Evolutionary conservation across 768 basidiomycete genomes (phyloP), one percentile per base, ranked within the genome.

Genomic region (Solioccasus polychromus): DNA sequence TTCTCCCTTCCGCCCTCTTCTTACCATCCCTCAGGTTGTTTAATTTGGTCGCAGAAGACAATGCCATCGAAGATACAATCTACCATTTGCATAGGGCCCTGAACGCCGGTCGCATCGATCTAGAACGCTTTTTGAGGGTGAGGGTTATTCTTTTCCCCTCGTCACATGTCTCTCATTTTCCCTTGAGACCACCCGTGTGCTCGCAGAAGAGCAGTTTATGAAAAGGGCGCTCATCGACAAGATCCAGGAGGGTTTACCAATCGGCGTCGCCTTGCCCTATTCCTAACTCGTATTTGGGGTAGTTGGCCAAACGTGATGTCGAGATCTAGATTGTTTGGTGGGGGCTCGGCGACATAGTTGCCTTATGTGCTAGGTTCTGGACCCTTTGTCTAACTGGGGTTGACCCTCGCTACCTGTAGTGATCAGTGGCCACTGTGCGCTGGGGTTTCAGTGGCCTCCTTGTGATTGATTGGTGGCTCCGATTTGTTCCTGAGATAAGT

Each of bases 11-110:
- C n/a, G n/a, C n/a, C n/a, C n/a, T n/a, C n/a, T n/a, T 11, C n/a
- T 19, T 22, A 20, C 32, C 17, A 34, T 29, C 37, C 24, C 25
- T 39, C 61, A 98, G 95, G 69, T 73, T 99, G 19, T 84, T 97
- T 55, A 90, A 97, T 62, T 76, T 98, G 23, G 86, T 97, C n/a
- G 94, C 96, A n/a, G 96, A 99, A 66, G 96, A 98, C 67, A 93
- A 92, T 59, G 92, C 95, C 2, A 93, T 98, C 61, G 95, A 97
- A 69, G 96, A 98, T 65, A 95, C 95, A 36, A 88, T 96, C 48
- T 99, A 97, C 69, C 93, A 98, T 64, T 78, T 99, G 37, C 92
- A 94, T 53, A 79, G 93, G 50, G 95, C 93, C 1, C 73, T 99
- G 52, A 96, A 96, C 61, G 73, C 85, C 42, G 90, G 90, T 1